These are phyloP conservation scores for Trebouxia sp. DNA, from an alignment of 139 green algal species.

Conservation along the genomic window DNA sequence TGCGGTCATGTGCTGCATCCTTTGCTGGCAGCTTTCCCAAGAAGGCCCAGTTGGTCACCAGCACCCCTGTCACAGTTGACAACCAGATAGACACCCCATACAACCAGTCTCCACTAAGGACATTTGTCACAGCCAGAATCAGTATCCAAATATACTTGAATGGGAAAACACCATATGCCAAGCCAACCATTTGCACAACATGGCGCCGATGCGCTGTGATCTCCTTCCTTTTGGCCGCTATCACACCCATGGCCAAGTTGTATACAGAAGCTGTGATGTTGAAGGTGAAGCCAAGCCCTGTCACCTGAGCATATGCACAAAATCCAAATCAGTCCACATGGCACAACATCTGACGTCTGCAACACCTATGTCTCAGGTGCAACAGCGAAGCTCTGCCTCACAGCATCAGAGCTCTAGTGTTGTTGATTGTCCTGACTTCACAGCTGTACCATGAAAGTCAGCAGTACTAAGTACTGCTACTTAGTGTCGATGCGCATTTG, in stretches of 20 bases:
- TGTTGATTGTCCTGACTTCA: too few species aligned
- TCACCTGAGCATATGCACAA: too few species aligned
- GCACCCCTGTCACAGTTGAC: constrained; percentile 12
- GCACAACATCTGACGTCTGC: too few species aligned
- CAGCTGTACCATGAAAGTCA: too few species aligned
- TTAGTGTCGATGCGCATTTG: too few species aligned
- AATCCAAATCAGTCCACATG: too few species aligned
- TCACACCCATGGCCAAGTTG: not conserved
- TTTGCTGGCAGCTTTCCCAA: not conserved
- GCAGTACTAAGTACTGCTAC: too few species aligned
- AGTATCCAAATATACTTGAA: constrained; percentile 12
- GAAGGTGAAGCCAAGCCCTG: constrained; percentile 2
- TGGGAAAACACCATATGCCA: constrained; percentile 29
- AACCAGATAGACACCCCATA: constrained; percentile 13
- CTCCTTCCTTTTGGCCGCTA: constrained; percentile 5
- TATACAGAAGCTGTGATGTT: not conserved
- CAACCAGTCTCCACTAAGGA: not conserved
- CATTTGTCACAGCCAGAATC: not conserved
- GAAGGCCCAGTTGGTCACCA: constrained; percentile 20
- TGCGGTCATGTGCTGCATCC: not conserved
- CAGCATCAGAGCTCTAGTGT: too few species aligned
- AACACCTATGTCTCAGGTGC: too few species aligned
- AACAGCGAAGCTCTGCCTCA: too few species aligned
- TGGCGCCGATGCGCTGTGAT: constrained; percentile 3
- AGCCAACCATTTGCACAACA: constrained; percentile 21